phyloP scores from a whole-genome alignment of 768 basidiomycete species.

The Baorangia bicolor region DNA sequence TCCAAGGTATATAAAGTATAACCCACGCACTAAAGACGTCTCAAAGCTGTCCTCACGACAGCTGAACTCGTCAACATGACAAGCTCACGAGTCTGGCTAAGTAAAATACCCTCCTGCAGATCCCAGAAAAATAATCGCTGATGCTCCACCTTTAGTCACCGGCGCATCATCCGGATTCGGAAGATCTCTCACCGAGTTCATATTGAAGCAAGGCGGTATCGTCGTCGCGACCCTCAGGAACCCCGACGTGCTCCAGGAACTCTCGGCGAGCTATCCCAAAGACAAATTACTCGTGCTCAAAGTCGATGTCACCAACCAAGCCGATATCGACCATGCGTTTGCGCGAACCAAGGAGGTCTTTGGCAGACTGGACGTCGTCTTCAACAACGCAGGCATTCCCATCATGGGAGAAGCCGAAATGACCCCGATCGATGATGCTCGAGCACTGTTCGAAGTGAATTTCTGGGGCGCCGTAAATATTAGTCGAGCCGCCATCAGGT shows the following conservation, averaged over 20 bases:
- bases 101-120: not conserved
- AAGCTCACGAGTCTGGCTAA: conserved; percentile 10
- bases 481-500: conserved; percentile 23
- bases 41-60: not conserved
- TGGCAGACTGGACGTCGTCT: conserved; percentile 18
- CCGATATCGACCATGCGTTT: conserved; percentile 14
- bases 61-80: not conserved
- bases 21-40: not conserved
- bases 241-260: conserved; percentile 26
- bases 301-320: conserved; percentile 13
- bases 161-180: conserved; percentile 44
- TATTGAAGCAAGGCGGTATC: conserved; percentile 36
- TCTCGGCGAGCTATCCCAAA: not conserved
- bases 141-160: conserved; percentile 30
- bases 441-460: conserved; percentile 27
- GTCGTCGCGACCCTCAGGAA: conserved; percentile 44
- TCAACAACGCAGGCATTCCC: conserved; percentile 19
- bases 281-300: conserved; percentile 15
- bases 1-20: not conserved
- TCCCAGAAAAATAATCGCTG: not conserved
- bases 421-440: conserved; percentile 16
- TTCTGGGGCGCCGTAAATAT: conserved; percentile 31
- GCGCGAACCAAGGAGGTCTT: conserved; percentile 5
- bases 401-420: conserved; percentile 27
- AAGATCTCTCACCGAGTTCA: conserved; percentile 28